Conservation (phyloP, 1,284 basidiomycete species). For the Tilletia walkeri region DNA sequence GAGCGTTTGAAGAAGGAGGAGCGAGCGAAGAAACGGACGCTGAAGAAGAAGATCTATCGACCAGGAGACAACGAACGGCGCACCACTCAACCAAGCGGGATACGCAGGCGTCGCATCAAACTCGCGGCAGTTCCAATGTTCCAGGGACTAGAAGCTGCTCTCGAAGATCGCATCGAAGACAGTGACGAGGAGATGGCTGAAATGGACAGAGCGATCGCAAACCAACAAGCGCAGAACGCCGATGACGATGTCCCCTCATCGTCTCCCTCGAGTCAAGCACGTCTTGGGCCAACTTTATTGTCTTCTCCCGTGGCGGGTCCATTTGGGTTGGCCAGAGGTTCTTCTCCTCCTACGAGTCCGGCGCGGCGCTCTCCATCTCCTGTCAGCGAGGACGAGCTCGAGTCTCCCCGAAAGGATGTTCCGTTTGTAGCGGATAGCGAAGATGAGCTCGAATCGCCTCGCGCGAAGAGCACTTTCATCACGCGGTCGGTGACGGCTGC, state of each 20-base stretch:
- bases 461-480: no score
- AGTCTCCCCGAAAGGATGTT: not conserved
- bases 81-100: not conserved
- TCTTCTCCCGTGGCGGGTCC: no score
- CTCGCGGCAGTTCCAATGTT: conserved; percentile 8
- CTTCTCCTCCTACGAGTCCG: not conserved
- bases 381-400: conserved; percentile 1
- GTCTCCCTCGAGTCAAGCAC: not conserved
- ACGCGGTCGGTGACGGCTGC: not conserved
- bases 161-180: conserved; percentile 48
- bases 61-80: not conserved
- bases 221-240: not conserved
- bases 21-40: conserved; percentile 5
- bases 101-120: conserved; percentile 22
- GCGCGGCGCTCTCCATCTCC: not conserved
- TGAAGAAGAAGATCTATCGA: not conserved
- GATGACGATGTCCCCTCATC: not conserved
- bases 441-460: not conserved
- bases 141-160: conserved; percentile 4
- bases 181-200: conserved; percentile 47
- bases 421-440: not conserved
- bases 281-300: not conserved
- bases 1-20: not conserved
- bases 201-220: conserved; percentile 3
- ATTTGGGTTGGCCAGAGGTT: no score